These are phyloP conservation scores for Suhomyces yuchorum DNA, from an alignment of 1,139 yeast species.

Conservation along the genomic window DNA sequence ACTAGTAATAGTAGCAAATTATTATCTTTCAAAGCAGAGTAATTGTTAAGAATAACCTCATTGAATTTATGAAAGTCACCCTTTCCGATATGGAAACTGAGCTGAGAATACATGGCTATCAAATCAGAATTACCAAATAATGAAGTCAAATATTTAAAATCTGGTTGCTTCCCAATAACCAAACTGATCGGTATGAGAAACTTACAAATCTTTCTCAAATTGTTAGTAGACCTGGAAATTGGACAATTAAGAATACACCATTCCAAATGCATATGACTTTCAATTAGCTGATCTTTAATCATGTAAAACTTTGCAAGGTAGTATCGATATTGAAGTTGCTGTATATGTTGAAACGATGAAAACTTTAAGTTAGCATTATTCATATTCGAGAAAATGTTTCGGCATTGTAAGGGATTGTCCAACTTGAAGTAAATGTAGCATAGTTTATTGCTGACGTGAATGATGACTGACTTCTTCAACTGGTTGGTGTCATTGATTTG, in stretches of 20 bases:
- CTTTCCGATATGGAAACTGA: slow-evolving; percentile 34
- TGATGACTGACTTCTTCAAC: slow-evolving; percentile 53
- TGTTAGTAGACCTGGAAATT: slow-evolving; percentile 11
- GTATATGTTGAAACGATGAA: slow-evolving; percentile 46
- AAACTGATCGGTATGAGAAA: slow-evolving; percentile 60
- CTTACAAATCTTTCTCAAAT: slow-evolving; percentile 42
- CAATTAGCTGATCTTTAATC: slow-evolving; percentile 57
- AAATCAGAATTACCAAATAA: slow-evolving; percentile 20
- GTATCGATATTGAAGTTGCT: slow-evolving; percentile 67
- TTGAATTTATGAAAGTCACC: slow-evolving; percentile 47
- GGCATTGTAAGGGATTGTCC: slow-evolving; percentile 66
- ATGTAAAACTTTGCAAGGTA: slow-evolving; percentile 68
- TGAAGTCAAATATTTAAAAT: slow-evolving; percentile 28
- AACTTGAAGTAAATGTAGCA: slow-evolving; percentile 66
- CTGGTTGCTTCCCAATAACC: slow-evolving; percentile 54
- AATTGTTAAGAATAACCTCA: slow-evolving; percentile 28
- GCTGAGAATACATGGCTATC: slow-evolving; percentile 35
- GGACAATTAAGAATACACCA: slow-evolving; percentile 63
- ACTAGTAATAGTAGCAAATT: slow-evolving; percentile 40
- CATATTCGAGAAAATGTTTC: slow-evolving; percentile 75
- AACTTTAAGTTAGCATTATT: slow-evolving; percentile 58
- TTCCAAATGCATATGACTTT: slow-evolving; percentile 57
- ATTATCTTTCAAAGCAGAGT: slow-evolving; percentile 37
- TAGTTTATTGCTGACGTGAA: slow-evolving; percentile 57
- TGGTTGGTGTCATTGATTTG: slow-evolving; percentile 52